A percentile compares a stretch with the other conserved stretches of the same genome.
Evolutionary conservation across 257 asterid genomes (phyloP).

Genomic region (Petrea volubilis): DNA sequence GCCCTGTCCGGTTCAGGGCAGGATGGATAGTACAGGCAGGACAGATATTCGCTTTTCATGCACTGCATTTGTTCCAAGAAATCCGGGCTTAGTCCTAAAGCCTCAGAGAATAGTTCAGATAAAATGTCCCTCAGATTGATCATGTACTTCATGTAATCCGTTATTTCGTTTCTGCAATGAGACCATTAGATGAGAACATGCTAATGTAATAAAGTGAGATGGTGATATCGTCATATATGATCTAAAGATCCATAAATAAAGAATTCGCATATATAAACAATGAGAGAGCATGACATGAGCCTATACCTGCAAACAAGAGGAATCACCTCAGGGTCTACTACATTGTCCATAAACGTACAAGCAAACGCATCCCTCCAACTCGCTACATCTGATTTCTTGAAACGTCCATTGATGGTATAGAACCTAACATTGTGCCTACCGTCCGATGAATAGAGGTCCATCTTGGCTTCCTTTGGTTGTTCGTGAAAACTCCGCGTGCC

Average conservation of each 20-base stretch:
- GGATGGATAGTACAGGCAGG: slow-evolving; percentile 67
- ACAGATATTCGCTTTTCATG: slow-evolving; percentile 49
- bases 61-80: slow-evolving; percentile 41
- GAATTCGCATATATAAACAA: no score
- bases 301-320: slow-evolving; percentile 65
- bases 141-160: slow-evolving; percentile 56
- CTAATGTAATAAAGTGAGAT: no score
- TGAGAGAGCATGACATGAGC: background rate
- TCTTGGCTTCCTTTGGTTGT: slow-evolving; percentile 58
- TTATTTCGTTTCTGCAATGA: slow-evolving; percentile 50
- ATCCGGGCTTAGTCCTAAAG: slow-evolving; percentile 47
- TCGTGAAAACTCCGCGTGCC: slow-evolving; percentile 55
- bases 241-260: no score
- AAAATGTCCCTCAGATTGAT: slow-evolving; percentile 41
- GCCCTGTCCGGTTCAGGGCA: slow-evolving; percentile 71
- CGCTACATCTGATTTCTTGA: slow-evolving; percentile 44
- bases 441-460: slow-evolving; percentile 54
- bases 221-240: no score
- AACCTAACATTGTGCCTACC: slow-evolving; percentile 39
- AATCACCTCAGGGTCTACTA: slow-evolving; percentile 38
- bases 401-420: slow-evolving; percentile 45
- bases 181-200: no score
- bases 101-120: slow-evolving; percentile 62
- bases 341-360: slow-evolving; percentile 47
- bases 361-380: slow-evolving; percentile 74